Percentiles rank a stretch among this genome's conserved stretches.
These are phyloP conservation scores for Aspergillus indologenus DNA, from an alignment of 495 filamentous ascomycete genomes.

Conservation along the genomic window DNA sequence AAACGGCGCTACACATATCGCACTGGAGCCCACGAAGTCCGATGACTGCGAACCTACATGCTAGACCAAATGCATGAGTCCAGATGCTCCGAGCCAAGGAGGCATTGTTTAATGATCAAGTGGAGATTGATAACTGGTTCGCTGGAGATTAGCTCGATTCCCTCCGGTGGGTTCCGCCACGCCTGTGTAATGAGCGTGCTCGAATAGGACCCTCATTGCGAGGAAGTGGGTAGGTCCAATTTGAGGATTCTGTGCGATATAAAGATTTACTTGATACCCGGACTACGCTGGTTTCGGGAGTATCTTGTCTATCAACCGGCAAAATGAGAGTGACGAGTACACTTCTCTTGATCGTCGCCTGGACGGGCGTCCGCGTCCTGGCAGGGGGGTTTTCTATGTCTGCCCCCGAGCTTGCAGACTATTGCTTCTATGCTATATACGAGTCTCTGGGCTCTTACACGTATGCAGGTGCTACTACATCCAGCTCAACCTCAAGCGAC, in stretches of 20 bases:
- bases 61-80: too few relatives aligned
- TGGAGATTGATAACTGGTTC: too few relatives aligned
- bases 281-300: background rate
- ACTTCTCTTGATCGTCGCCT: background rate
- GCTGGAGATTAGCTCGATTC: too few relatives aligned
- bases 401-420: background rate
- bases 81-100: too few relatives aligned
- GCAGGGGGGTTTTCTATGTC: background rate
- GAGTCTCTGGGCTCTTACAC: background rate
- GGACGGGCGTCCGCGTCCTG: background rate
- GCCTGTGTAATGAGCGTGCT: too few relatives aligned
- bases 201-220: too few relatives aligned
- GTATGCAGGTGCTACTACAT: background rate
- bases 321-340: background rate
- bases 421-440: conserved; percentile 8
- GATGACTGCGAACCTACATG: background rate
- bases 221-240: too few relatives aligned
- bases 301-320: background rate
- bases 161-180: too few relatives aligned
- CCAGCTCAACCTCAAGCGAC: background rate
- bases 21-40: background rate
- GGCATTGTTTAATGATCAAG: too few relatives aligned
- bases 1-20: background rate
- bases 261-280: background rate
- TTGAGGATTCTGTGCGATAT: background rate